phyloP scores from a whole-genome alignment of 768 basidiomycete genomes.

The Phanerochaete carnosa region DNA sequence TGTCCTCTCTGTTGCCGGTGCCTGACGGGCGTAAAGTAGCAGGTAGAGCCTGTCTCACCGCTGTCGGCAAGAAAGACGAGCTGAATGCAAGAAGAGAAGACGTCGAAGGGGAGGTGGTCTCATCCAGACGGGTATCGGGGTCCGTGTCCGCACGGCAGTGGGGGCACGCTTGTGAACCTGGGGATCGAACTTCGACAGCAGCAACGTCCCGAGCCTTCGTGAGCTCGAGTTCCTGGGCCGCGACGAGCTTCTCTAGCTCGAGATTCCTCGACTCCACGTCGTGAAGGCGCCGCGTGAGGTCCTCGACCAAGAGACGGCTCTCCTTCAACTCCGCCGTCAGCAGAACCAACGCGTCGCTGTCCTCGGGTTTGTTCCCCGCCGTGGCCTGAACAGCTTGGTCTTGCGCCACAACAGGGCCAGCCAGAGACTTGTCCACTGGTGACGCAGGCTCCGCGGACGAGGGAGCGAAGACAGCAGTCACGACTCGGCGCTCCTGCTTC shows the following conservation, averaged over 20 bases:
- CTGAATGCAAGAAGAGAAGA: neutral
- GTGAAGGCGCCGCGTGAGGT: slow-evolving; percentile 27
- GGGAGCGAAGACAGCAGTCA: slow-evolving; percentile 29
- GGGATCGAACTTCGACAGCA: neutral
- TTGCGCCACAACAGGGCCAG: neutral
- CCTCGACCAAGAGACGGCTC: slow-evolving; percentile 25
- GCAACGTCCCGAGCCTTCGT: neutral
- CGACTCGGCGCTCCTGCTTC: slow-evolving; percentile 24
- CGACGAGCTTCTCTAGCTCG: slow-evolving; percentile 24
- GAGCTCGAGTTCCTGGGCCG: slow-evolving; percentile 6
- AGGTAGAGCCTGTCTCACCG: neutral
- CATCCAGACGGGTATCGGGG: neutral
- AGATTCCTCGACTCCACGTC: slow-evolving; percentile 27
- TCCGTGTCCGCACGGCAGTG: neutral
- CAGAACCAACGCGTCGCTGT: no score
- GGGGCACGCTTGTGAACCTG: neutral
- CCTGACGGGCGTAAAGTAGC: neutral
- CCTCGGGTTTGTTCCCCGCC: neutral
- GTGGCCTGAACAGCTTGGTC: neutral
- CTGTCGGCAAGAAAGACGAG: neutral
- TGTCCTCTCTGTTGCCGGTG: no score
- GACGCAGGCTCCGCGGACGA: neutral
- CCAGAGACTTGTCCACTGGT: neutral
- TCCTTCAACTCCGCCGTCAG: slow-evolving; percentile 21
- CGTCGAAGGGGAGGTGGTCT: neutral